Base-by-base conservation (phyloP, 208 protist species). In the Wallacemonas rigidus region DNA sequence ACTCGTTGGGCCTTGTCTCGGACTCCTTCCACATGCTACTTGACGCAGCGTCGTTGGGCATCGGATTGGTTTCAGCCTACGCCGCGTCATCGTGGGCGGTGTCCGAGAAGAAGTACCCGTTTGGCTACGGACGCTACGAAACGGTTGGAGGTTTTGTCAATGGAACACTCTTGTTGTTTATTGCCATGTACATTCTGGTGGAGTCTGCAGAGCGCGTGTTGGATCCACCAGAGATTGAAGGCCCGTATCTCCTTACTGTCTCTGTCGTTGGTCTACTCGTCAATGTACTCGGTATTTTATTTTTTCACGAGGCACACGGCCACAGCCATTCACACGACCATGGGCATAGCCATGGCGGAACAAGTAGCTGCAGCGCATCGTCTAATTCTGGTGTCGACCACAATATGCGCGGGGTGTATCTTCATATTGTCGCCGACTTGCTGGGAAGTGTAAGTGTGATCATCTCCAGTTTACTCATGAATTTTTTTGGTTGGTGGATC, bases 11-110 rank as follows among this genome's bases (percentile, higher is more conserved):
- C 15, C 75, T 99, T 2, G 95, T 99, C 54, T 97, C 94, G 0
- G 98, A 99, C 87, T 90, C 93, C 3, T 98, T 98, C 71, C 98
- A 99, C 80, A 99, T 99, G 98, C 79, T 99, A 12, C 94, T 99
- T 39, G 98, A 99, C 74, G 97, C 88, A 6, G 88, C 87, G 8
- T 98, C 98, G 0, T 81, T 99, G 12, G 83, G 79, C n/a, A 95
- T 99, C 75, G 98, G 95, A 1, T 82, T 99, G 11, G 89, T 86
- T 56, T 96, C 97, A 1, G 83, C 88, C 5, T 90, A 97, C 71
- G 96, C 26, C 26, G 26, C 98, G 5, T 92, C 98, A 39, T 96
- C 93, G 64, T 98, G 95, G 86, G 76, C 72, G 45, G 48, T 82
- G 45, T 84, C 97, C 43, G 87, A 95, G 74, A 93, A 94, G 75